These are phyloP conservation scores for Pyronema domesticum DNA, from an alignment of 495 filamentous ascomycete species.

Conservation along the genomic window DNA sequence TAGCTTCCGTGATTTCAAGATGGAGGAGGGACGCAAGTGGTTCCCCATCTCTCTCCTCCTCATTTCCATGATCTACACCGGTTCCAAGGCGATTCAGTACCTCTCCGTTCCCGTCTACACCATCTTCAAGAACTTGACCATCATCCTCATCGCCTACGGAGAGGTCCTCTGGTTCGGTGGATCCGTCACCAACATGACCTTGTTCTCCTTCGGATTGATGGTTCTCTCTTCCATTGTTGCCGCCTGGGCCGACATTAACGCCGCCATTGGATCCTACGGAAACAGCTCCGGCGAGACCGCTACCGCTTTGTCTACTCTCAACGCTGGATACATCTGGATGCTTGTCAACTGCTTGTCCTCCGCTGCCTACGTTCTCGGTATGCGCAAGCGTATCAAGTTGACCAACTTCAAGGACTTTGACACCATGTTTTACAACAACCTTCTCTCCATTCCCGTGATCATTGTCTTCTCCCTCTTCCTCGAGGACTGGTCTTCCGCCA, in stretches of 20 bases:
- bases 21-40: conserved; percentile 86
- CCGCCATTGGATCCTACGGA: conserved; percentile 50
- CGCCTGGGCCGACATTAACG: conserved; percentile 94
- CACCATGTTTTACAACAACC: conserved; percentile 99
- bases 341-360: conserved; percentile 91
- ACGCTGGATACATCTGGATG: conserved; percentile 98
- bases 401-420: conserved; percentile 99
- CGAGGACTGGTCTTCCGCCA: conserved; percentile 81
- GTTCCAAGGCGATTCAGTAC: conserved; percentile 88
- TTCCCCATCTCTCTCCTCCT: conserved; percentile 93
- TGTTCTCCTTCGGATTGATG: conserved; percentile 96
- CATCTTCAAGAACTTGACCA: conserved; percentile 99
- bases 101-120: conserved; percentile 97
- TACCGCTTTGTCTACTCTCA: conserved; percentile 66
- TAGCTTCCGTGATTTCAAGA: conserved; percentile 76
- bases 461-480: conserved; percentile 61
- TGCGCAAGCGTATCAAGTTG: conserved; percentile 97
- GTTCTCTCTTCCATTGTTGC: conserved; percentile 87
- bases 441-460: conserved; percentile 88
- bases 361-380: conserved; percentile 73
- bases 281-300: conserved; percentile 43
- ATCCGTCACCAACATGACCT: conserved; percentile 66
- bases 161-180: conserved; percentile 99
- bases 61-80: conserved; percentile 98
- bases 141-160: conserved; percentile 95